Evolutionary conservation across 2,329 filamentous ascomycete species (phyloP).

Genomic region (Botryotinia convoluta): DNA sequence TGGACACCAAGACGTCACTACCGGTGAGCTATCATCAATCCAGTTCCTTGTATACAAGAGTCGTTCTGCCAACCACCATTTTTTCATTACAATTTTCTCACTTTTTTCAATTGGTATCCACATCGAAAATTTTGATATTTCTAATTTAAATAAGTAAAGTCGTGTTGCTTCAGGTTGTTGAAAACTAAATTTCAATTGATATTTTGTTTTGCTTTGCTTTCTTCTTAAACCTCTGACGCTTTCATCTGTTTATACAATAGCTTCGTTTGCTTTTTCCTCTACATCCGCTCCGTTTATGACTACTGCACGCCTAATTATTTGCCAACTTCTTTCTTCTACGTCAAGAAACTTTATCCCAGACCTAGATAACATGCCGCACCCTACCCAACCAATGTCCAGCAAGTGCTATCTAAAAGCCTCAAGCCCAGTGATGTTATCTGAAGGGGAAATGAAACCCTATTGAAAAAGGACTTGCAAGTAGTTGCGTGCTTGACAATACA

Average conservation of each 20-base stretch:
- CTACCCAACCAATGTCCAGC: neutral
- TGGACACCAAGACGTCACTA: conserved; percentile 14
- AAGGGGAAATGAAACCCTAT: neutral
- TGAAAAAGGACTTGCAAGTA: neutral
- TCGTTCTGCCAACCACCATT: conserved; percentile 11
- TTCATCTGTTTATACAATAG: neutral
- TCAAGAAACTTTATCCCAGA: conserved; percentile 4
- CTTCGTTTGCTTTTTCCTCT: conserved; percentile 1
- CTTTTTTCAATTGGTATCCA: conserved; percentile 1
- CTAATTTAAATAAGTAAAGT: neutral
- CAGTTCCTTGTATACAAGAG: neutral
- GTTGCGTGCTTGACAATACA: neutral
- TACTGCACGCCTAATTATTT: neutral
- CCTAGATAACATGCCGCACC: neutral
- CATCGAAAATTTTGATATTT: neutral
- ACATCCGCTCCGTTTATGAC: neutral
- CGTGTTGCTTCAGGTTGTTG: neutral
- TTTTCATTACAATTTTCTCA: neutral
- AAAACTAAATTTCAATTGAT: neutral
- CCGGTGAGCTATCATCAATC: conserved; percentile 4
- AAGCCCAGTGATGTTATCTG: neutral
- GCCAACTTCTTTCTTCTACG: neutral
- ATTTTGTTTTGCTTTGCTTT: neutral
- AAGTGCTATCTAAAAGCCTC: conserved; percentile 1
- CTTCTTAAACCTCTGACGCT: neutral